Evolutionary conservation across 306 rosid genomes (phyloP), one percentile per base, ranked within the genome.

Genomic region (Mimosa pudica): DNA sequence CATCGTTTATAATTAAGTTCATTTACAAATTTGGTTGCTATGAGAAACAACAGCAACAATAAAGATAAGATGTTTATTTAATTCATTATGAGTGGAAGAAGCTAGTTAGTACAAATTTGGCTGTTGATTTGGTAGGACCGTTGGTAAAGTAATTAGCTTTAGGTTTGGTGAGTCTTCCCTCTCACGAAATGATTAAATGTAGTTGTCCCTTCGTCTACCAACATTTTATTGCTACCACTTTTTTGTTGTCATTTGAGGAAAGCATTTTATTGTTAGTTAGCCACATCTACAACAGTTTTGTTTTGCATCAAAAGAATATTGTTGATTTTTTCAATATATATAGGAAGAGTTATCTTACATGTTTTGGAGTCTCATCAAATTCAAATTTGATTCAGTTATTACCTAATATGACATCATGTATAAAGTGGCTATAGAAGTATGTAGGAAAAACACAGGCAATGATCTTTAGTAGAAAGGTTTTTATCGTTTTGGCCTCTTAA

Each of bases 191-290:
- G 69, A 82, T 85, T 87, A 83, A 85, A 84, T 86, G 76, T 76
- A 74, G 57, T 70, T 85, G 77, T 70, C 83, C 77, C 80, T 86
- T 89, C 81, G 66, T 79, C 87, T 82, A 74, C 66, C 71, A 88
- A 67, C 83, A 85, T 86, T 75, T 82, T 86, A 69, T 49, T 66
- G 58, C 64, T 48, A 70, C 84, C 84, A 86, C 90, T 85, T 85
- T 76, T 70, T 69, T 82, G 91, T 64, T 89, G 97, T 91, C 86
- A 70, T 67, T 77, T 83, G 84, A 48, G 52, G 85, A 81, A 77
- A 81, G 82, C 91, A n/a, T 55, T 30, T 30, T 55, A 55, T 7
- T 1, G 9, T 16, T 52, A 52, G 58, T 18, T 16, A 52, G 7
- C 58, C 58, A 52, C 58, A 52, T 52, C 58, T 6, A 49, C 0